phyloP scores from a whole-genome alignment of 2,329 filamentous ascomycete species.

The Stachybotrys chartarum region DNA sequence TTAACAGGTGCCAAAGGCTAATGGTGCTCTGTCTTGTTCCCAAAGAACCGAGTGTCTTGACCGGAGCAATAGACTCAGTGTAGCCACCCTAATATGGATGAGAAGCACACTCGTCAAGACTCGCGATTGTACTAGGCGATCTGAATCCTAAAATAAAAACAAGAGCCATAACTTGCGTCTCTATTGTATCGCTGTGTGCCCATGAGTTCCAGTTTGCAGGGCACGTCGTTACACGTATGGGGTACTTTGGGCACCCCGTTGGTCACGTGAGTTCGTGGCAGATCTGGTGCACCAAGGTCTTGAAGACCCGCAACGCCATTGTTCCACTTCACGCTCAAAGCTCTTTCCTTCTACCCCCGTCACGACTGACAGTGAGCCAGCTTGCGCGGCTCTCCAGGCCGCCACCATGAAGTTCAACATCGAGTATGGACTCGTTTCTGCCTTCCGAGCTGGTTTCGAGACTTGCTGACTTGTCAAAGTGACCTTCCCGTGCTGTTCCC shows the following conservation, averaged over 20 bases:
- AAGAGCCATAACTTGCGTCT: too few species aligned
- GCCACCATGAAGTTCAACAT: conserved; percentile 45
- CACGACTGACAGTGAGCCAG: neutral
- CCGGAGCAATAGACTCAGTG: too few species aligned
- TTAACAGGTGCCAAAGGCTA: too few species aligned
- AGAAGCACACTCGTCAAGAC: too few species aligned
- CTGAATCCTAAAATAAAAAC: too few species aligned
- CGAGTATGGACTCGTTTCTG: conserved; percentile 26
- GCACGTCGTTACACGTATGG: neutral
- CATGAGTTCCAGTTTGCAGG: neutral
- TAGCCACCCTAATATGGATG: too few species aligned
- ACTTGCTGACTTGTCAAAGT: conserved; percentile 25
- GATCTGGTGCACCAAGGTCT: neutral
- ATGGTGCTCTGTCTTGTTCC: too few species aligned
- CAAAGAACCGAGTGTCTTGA: too few species aligned
- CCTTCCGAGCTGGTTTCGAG: neutral
- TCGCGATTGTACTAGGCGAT: too few species aligned
- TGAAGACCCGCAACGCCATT: neutral
- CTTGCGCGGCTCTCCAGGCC: neutral
- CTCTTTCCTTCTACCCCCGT: neutral
- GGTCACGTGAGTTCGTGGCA: neutral
- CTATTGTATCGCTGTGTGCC: too few species aligned
- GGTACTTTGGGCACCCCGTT: neutral
- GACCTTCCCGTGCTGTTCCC: conserved; percentile 51
- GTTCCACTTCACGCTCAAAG: conserved; percentile 6